Base-by-base conservation (phyloP, 495 filamentous ascomycete genomes). In the Daldinia childiae region DNA sequence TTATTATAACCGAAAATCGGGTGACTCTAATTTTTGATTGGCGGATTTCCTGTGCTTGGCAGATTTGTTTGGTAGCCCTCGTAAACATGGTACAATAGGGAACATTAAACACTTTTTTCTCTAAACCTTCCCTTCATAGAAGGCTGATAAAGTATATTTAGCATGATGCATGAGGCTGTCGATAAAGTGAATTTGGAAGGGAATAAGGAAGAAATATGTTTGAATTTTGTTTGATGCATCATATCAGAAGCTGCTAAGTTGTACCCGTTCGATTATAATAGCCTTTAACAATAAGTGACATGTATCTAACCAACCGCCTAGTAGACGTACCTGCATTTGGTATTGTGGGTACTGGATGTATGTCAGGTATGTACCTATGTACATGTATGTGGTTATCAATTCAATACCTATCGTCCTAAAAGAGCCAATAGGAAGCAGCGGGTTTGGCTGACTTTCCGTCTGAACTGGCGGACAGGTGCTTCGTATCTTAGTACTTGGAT, bases 391-490 rank as follows among this genome's bases (percentile, higher is more conserved):
- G 9, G 21, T 26, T 15, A 3, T 26, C 19, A 27, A 64, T 50
- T 57, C 8, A 8, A 21, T 45, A 45, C 9, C 3, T 45, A 45
- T 19, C 3, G 41, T 19, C 17, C 41, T 2, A 39, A 56, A 43
- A 54, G 19, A 48, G 11, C 69, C 69, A 72, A 72, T 72, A 68
- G 69, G 69, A 72, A 72, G 52, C 38, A 24, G n/a, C 52, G 69
- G 58, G 39, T 63, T 8, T 54, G 9, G 64, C 27, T 52, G 17
- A 45, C 41, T 45, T 19, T 45, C 9, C 41, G 41, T 45, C 41
- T 45, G 41, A 45, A 45, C 41, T 45, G 36, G 36, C 21, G 21
- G 21, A 34, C 32, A 34, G 32, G 32, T 34, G 32, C 32, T 34
- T 34, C 32, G 32, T 11, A 14, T 29, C 57, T 19, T 26, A 43